These are phyloP conservation scores for Monoraphidium neglectum DNA, from an alignment of 139 green algal genomes.

Conservation along the genomic window DNA sequence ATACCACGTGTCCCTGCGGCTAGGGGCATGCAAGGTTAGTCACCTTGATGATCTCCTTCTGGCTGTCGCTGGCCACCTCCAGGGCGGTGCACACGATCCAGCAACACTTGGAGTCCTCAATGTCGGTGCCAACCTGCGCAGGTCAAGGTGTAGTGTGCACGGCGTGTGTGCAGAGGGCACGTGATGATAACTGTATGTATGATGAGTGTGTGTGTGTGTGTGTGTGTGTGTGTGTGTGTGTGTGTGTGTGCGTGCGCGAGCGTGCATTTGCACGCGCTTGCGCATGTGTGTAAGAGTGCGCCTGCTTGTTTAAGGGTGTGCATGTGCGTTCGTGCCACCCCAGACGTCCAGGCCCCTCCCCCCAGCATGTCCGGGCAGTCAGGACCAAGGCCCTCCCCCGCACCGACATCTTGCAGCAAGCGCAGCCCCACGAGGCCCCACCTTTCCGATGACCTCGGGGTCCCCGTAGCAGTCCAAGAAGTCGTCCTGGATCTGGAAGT, in stretches of 20 bases:
- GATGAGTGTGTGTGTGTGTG: too few relatives aligned
- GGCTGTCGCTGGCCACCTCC: slow-evolving; percentile 68
- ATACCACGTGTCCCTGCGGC: not conserved
- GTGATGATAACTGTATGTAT: not conserved
- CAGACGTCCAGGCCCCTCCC: too few relatives aligned
- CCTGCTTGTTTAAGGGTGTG: too few relatives aligned
- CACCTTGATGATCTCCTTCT: slow-evolving; percentile 85
- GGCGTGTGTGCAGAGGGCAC: not conserved
- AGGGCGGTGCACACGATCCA: slow-evolving; percentile 97
- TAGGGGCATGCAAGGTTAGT: not conserved
- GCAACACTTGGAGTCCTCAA: slow-evolving; percentile 99
- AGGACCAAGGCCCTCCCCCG: too few relatives aligned
- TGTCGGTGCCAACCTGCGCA: slow-evolving; percentile 92
- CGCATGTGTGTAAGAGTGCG: too few relatives aligned
- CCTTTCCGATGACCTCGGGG: slow-evolving; percentile 94
- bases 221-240: not conserved
- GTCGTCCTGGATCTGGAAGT: slow-evolving; percentile 99
- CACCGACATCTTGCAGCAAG: too few relatives aligned
- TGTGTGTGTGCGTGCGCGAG: too few relatives aligned
- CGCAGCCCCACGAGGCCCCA: not conserved
- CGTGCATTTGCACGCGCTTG: too few relatives aligned
- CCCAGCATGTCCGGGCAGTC: too few relatives aligned
- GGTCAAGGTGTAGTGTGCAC: not conserved
- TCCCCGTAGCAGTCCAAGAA: slow-evolving; percentile 96
- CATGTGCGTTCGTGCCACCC: too few relatives aligned